These are phyloP conservation scores for Pseudomassariella vexata DNA, from an alignment of 2,329 filamentous ascomycete genomes.

Conservation along the genomic window DNA sequence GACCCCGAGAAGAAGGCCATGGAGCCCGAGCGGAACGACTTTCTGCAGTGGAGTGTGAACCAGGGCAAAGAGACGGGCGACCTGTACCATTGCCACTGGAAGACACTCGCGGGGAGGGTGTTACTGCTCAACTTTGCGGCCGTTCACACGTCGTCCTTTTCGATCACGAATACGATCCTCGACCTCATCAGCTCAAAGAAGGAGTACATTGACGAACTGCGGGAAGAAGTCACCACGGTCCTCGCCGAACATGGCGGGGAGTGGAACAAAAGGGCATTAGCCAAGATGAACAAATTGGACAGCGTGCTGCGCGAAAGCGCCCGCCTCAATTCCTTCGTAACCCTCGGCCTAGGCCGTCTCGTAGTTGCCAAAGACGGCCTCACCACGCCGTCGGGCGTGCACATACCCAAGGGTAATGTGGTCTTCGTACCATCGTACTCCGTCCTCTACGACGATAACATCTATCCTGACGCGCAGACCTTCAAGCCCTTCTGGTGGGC, in stretches of 20 bases:
- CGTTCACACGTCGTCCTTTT: constrained; percentile 31
- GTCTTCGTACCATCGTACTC: constrained; percentile 24
- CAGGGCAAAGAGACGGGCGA: constrained; percentile 13
- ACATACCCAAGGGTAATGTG: constrained; percentile 21
- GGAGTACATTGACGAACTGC: constrained; percentile 36
- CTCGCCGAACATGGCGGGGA: constrained; percentile 19
- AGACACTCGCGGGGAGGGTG: constrained; percentile 21
- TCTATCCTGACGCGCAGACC: constrained; percentile 39
- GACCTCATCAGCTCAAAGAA: constrained; percentile 31
- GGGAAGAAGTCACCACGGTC: constrained; percentile 32
- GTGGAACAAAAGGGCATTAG: constrained; percentile 27
- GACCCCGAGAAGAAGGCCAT: constrained; percentile 6
- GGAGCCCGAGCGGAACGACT: constrained; percentile 12
- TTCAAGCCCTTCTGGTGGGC: constrained; percentile 19
- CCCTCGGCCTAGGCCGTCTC: constrained; percentile 17
- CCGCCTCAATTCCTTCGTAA: constrained; percentile 26
- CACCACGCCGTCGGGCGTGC: constrained; percentile 27
- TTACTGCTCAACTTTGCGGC: constrained; percentile 30
- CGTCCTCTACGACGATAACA: constrained; percentile 29
- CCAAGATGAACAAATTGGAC: constrained; percentile 31
- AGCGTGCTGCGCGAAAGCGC: constrained; percentile 34
- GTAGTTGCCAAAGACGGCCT: constrained; percentile 19
- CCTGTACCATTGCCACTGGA: constrained; percentile 10
- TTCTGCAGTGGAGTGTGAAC: constrained; percentile 15
- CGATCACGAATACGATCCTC: constrained; percentile 26